Evolutionary conservation across 2,329 filamentous ascomycete genomes (phyloP).

Genomic region (Phialophora tarda): DNA sequence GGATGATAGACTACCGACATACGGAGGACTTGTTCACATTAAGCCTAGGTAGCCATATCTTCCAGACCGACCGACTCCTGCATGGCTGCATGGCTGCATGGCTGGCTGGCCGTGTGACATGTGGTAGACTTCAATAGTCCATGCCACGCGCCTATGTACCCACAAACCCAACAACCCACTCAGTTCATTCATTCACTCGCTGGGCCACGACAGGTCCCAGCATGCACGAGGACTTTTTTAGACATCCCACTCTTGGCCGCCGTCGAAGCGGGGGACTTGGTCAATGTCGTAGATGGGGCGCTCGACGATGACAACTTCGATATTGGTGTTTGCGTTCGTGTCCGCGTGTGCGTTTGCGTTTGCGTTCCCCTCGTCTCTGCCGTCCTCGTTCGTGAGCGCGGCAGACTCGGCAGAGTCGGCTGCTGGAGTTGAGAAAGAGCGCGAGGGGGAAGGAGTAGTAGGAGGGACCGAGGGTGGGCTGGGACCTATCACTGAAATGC

Average conservation of each 20-base stretch:
- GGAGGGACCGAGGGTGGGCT: not conserved
- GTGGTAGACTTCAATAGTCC: not conserved
- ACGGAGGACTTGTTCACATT: not conserved
- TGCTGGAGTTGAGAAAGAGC: not conserved
- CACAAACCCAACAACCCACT: not conserved
- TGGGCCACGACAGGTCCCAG: not conserved
- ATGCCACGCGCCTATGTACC: not conserved
- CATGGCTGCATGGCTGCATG: not conserved
- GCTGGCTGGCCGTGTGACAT: not conserved
- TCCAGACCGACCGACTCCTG: not conserved
- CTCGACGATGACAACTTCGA: slow-evolving; percentile 87
- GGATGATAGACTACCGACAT: not conserved
- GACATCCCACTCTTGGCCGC: slow-evolving; percentile 55
- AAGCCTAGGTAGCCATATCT: not conserved
- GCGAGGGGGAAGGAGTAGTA: not conserved
- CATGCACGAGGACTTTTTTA: not conserved
- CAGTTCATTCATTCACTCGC: too few relatives aligned
- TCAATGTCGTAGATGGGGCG: slow-evolving; percentile 83
- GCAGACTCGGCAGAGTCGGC: not conserved
- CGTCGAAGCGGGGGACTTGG: slow-evolving; percentile 72
- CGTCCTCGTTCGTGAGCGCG: not conserved
- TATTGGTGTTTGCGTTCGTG: slow-evolving; percentile 19
- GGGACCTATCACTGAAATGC: slow-evolving; percentile 63
- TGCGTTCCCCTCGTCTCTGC: not conserved
- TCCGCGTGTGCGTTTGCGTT: not conserved